Evolutionary conservation across 352 stramenopile species (phyloP).

Genomic region (Phytophthora idaei): DNA sequence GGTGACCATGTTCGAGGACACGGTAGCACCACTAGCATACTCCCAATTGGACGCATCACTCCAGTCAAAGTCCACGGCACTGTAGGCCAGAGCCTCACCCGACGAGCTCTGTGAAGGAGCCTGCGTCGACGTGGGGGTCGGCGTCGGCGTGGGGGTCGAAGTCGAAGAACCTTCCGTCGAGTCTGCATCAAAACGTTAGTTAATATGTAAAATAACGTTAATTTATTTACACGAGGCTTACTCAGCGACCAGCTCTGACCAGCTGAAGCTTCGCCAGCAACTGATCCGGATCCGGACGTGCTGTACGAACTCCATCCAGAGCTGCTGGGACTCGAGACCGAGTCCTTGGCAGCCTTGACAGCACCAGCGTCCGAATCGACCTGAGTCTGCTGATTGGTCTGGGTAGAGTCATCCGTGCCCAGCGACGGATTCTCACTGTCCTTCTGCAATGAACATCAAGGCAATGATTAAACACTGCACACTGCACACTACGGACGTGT

Average conservation of each 20-base stretch:
- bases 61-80: constrained; percentile 71
- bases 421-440: constrained; percentile 20
- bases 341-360: constrained; percentile 35
- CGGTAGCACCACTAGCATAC: constrained; percentile 46
- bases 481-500: not conserved
- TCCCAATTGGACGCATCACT: constrained; percentile 66
- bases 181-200: constrained; percentile 16
- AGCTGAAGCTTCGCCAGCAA: constrained; percentile 30
- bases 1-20: constrained; percentile 53
- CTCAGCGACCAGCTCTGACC: constrained; percentile 29
- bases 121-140: constrained; percentile 24
- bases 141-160: constrained; percentile 3
- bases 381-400: constrained; percentile 10
- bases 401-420: constrained; percentile 11
- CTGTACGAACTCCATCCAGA: constrained; percentile 22
- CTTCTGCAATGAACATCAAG: constrained; percentile 7
- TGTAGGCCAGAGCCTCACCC: constrained; percentile 49
- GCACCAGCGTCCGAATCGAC: constrained; percentile 21
- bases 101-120: constrained; percentile 28
- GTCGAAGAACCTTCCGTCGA: constrained; percentile 25
- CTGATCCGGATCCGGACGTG: constrained; percentile 27
- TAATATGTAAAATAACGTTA: not conserved
- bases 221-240: not conserved
- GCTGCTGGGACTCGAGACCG: constrained; percentile 16
- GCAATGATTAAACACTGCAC: constrained; percentile 1